A percentile compares a stretch with the other conserved stretches of the same genome.
Conservation (phyloP, 2,329 filamentous ascomycete species). For the Trichoderma sp. region DNA sequence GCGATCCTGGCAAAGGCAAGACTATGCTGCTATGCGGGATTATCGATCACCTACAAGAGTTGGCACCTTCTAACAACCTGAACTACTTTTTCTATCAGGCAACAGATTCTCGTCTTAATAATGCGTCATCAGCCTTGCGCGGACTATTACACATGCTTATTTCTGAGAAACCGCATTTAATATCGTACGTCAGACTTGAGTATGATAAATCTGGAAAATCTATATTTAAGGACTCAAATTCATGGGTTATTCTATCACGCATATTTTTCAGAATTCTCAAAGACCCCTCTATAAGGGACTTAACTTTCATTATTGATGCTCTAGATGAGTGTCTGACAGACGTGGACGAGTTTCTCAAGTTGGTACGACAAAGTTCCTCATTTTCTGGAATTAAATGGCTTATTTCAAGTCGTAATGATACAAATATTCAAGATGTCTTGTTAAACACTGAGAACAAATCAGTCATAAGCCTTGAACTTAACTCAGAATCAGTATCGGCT, state of each 20-base stretch:
- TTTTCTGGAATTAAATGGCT: neutral
- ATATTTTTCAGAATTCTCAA: neutral
- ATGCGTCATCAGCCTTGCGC: neutral
- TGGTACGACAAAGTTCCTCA: neutral
- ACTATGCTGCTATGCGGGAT: neutral
- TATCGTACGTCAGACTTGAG: neutral
- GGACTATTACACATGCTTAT: neutral
- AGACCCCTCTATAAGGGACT: neutral
- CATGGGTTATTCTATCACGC: neutral
- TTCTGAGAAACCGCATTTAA: neutral
- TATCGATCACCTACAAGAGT: neutral
- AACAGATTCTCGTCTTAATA: neutral
- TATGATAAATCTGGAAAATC: neutral
- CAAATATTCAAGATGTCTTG: neutral
- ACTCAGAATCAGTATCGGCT: neutral
- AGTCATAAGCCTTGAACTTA: neutral
- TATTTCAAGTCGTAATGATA: neutral
- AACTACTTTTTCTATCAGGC: neutral
- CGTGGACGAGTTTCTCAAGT: neutral
- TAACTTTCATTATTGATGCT: neutral
- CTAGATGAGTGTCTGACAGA: neutral
- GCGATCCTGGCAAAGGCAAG: neutral
- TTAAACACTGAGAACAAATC: neutral
- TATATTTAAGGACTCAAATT: neutral
- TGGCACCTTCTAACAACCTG: fast-evolving